A percentile compares a stretch with the other conserved stretches of the same genome.
phyloP scores from a whole-genome alignment of 371 early-diverging fungal genomes.

The Mucor ambiguus region DNA sequence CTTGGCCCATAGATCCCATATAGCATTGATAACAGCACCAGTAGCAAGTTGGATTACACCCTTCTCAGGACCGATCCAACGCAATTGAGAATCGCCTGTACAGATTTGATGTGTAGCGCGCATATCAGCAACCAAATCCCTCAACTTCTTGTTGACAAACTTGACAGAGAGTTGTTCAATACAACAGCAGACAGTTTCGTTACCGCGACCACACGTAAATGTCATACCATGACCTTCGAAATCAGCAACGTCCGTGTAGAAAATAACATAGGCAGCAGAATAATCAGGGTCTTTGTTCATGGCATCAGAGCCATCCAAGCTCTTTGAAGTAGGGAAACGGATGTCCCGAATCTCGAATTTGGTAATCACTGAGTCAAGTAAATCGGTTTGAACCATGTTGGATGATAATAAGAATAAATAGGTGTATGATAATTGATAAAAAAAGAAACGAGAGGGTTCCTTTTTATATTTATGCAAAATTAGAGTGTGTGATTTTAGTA shows the following conservation, averaged over 20 bases:
- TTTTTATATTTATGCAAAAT: neutral
- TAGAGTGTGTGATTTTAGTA: neutral
- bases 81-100: slow-evolving; percentile 53
- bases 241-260: slow-evolving; percentile 38
- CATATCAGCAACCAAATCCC: slow-evolving; percentile 42
- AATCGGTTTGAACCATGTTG: neutral
- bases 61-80: slow-evolving; percentile 60
- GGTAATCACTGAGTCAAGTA: slow-evolving; percentile 36
- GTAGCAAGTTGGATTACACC: slow-evolving; percentile 56
- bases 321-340: slow-evolving; percentile 53
- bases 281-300: slow-evolving; percentile 61
- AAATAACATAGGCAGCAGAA: slow-evolving; percentile 55
- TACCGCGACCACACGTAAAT: slow-evolving; percentile 55
- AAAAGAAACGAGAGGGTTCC: neutral
- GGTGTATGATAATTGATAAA: neutral
- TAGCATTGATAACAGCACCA: slow-evolving; percentile 57
- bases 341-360: slow-evolving; percentile 51
- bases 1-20: slow-evolving; percentile 63
- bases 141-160: slow-evolving; percentile 41
- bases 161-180: slow-evolving; percentile 50
- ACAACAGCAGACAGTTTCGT: slow-evolving; percentile 44
- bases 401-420: neutral
- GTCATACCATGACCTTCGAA: slow-evolving; percentile 55
- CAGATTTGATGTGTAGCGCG: slow-evolving; percentile 49
- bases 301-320: slow-evolving; percentile 55